A percentile compares a stretch with the other conserved stretches of the same genome.
phyloP scores from a whole-genome alignment of 116 monocot genomes.

The Trichopus zeylanicus region DNA sequence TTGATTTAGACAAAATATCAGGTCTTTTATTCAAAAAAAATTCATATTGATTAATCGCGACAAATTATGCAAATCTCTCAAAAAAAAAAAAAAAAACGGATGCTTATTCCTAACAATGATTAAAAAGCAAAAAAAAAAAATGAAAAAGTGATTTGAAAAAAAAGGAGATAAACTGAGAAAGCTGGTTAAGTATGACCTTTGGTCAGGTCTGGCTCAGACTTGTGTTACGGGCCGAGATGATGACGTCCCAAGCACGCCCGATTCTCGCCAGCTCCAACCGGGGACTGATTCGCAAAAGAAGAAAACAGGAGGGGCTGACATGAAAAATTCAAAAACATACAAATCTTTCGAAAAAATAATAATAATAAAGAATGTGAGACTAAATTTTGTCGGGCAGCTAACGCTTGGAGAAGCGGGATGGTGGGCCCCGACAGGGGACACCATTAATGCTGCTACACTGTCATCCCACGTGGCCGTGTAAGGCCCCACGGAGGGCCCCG shows the following conservation, averaged over 20 bases:
- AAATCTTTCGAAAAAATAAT: not conserved
- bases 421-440: constrained; percentile 5
- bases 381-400: not conserved
- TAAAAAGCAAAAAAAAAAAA: no score
- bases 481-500: not conserved
- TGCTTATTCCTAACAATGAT: no score
- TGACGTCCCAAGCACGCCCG: not conserved
- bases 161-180: no score
- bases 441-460: constrained; percentile 2
- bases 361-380: not conserved
- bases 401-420: not conserved
- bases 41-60: no score
- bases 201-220: not conserved
- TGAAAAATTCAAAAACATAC: not conserved
- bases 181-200: no score
- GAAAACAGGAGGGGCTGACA: not conserved
- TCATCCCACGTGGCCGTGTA: not conserved
- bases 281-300: not conserved
- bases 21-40: no score
- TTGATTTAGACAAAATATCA: no score
- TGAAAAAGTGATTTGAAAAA: no score
- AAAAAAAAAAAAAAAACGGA: no score
- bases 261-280: not conserved
- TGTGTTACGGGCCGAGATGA: not conserved
- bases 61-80: no score